Conservation (phyloP, 1,139 yeast genomes). For the Kluyveromyces sp. region DNA sequence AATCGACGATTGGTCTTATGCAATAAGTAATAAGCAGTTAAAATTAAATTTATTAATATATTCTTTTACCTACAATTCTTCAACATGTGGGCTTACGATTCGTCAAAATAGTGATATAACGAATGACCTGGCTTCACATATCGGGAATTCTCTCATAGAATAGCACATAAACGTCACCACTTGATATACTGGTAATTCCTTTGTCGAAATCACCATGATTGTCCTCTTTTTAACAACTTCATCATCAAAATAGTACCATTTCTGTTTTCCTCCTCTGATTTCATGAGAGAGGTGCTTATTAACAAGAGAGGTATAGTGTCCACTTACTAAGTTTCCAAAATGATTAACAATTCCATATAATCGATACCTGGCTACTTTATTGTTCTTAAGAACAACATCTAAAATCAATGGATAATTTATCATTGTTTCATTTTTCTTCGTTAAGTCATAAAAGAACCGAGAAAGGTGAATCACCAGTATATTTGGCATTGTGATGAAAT, state of each 20-base stretch:
- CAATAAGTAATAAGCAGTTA: no score
- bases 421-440: conserved; percentile 47
- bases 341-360: conserved; percentile 61
- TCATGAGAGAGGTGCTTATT: conserved; percentile 39
- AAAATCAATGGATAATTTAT: conserved; percentile 50
- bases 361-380: conserved; percentile 40
- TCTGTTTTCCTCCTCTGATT: conserved; percentile 27
- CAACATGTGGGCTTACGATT: no score
- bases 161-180: conserved; percentile 65
- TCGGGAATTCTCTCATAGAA: conserved; percentile 46
- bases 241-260: conserved; percentile 74
- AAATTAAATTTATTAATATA: no score
- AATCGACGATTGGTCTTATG: no score
- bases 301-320: conserved; percentile 66
- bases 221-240: conserved; percentile 44
- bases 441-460: conserved; percentile 47
- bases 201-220: conserved; percentile 41
- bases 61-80: no score
- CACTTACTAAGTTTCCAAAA: conserved; percentile 61
- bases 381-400: conserved; percentile 37
- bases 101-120: no score
- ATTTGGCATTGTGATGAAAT: conserved; percentile 57
- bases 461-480: conserved; percentile 59
- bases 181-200: conserved; percentile 37
- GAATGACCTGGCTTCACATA: background rate